Conservation (phyloP, 257 asterid genomes). For the Forsythia suspensa region DNA sequence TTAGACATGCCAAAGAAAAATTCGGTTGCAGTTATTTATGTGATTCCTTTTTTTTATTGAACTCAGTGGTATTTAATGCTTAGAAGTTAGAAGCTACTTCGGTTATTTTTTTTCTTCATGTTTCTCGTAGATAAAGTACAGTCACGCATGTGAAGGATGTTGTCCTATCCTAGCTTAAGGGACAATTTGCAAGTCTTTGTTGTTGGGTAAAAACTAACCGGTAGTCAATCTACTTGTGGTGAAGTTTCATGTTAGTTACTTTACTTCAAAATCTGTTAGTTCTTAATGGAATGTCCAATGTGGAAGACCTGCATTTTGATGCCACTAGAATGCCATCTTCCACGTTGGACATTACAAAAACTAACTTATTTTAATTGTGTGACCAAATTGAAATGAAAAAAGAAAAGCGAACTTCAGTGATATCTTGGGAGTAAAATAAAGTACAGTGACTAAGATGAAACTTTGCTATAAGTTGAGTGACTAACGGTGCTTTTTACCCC, state of each 20-base stretch:
- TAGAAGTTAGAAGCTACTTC: neutral
- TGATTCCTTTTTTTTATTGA: neutral
- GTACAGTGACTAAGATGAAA: neutral
- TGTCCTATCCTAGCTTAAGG: neutral
- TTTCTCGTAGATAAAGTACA: neutral
- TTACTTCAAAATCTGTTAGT: neutral
- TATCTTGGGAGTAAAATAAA: neutral
- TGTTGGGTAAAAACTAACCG: neutral
- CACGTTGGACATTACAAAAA: neutral
- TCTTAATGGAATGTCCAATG: neutral
- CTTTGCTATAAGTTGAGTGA: neutral
- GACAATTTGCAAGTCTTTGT: neutral
- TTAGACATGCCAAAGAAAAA: neutral
- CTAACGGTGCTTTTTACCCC: neutral
- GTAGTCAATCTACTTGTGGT: neutral
- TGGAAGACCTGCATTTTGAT: neutral
- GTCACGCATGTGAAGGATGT: no score
- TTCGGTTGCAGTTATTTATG: neutral
- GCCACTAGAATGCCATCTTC: neutral
- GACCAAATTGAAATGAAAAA: neutral
- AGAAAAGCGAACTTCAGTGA: neutral
- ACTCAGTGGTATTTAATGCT: neutral
- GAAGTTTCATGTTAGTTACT: neutral
- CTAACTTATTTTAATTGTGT: neutral
- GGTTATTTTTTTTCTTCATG: neutral